phyloP scores from a whole-genome alignment of 2,329 filamentous ascomycete genomes.

The Beauveria sp. region DNA sequence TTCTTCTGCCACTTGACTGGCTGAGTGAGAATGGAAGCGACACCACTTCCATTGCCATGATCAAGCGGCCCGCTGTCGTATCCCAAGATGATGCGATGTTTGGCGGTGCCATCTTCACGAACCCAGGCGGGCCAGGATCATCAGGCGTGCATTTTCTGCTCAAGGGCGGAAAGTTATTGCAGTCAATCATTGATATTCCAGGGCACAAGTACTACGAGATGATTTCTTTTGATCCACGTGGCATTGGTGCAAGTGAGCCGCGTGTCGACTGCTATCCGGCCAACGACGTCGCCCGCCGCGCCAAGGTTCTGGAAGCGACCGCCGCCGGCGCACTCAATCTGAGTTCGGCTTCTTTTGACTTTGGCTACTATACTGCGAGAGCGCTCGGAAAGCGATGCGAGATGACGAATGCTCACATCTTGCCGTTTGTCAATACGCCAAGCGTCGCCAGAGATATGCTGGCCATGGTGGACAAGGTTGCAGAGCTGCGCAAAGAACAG shows the following conservation, averaged over 20 bases:
- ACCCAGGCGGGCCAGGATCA: conserved; percentile 38
- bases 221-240: conserved; percentile 37
- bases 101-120: conserved; percentile 34
- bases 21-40: conserved; percentile 19
- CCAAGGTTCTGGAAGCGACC: conserved; percentile 20
- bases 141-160: conserved; percentile 28
- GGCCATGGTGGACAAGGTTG: conserved; percentile 32
- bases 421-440: conserved; percentile 27
- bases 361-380: conserved; percentile 18
- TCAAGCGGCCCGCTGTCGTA: conserved; percentile 32
- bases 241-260: conserved; percentile 29
- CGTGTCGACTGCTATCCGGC: conserved; percentile 29
- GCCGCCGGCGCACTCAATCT: conserved; percentile 22
- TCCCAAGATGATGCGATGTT: conserved; percentile 28
- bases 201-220: conserved; percentile 31
- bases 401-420: conserved; percentile 20
- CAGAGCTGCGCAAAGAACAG: conserved; percentile 21
- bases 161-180: conserved; percentile 19
- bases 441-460: conserved; percentile 36
- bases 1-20: conserved; percentile 37
- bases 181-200: conserved; percentile 18
- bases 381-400: conserved; percentile 24
- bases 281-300: conserved; percentile 22
- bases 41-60: conserved; percentile 31
- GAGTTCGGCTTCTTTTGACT: conserved; percentile 16